Conservation (phyloP, 73 alveolate genomes). For the Paraurostyla sp. region DNA sequence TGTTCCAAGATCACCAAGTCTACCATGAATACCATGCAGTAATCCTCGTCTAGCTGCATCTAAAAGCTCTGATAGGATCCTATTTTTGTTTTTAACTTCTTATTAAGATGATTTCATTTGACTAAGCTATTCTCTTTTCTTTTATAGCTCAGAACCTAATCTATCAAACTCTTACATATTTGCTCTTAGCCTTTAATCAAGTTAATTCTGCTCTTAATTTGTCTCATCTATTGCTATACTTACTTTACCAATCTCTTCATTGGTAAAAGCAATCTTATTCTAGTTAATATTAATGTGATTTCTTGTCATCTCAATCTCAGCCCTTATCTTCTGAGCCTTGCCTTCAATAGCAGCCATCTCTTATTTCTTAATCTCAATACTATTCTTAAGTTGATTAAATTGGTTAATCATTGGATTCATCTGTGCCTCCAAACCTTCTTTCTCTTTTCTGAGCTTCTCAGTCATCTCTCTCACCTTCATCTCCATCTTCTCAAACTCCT, state of each 20-base stretch:
- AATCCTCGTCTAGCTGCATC: slow-evolving; percentile 86
- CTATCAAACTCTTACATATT: not conserved
- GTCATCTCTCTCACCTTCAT: slow-evolving; percentile 56
- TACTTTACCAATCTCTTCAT: not conserved
- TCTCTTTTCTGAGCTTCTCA: slow-evolving; percentile 60
- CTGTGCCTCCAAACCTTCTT: slow-evolving; percentile 33
- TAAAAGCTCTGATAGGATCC: slow-evolving; percentile 67
- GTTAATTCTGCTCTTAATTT: not conserved
- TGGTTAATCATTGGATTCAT: slow-evolving; percentile 45
- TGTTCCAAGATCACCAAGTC: slow-evolving; percentile 67
- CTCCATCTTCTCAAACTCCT: slow-evolving; percentile 48
- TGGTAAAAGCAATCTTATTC: not conserved
- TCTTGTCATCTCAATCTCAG: slow-evolving; percentile 10
- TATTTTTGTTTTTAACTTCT: slow-evolving; percentile 64
- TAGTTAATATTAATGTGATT: not conserved
- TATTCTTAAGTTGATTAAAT: slow-evolving; percentile 19
- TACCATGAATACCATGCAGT: slow-evolving; percentile 90
- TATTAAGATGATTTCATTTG: slow-evolving; percentile 37
- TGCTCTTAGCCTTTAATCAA: not conserved
- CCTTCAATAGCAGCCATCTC: slow-evolving; percentile 65
- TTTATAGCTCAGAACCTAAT: slow-evolving; percentile 1
- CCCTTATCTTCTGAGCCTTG: slow-evolving; percentile 54
- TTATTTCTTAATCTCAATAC: slow-evolving; percentile 2
- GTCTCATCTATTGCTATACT: not conserved
- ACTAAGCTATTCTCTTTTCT: not conserved